Conservation (phyloP, 805 yeast species). For the Blastobotrys attinorum region DNA sequence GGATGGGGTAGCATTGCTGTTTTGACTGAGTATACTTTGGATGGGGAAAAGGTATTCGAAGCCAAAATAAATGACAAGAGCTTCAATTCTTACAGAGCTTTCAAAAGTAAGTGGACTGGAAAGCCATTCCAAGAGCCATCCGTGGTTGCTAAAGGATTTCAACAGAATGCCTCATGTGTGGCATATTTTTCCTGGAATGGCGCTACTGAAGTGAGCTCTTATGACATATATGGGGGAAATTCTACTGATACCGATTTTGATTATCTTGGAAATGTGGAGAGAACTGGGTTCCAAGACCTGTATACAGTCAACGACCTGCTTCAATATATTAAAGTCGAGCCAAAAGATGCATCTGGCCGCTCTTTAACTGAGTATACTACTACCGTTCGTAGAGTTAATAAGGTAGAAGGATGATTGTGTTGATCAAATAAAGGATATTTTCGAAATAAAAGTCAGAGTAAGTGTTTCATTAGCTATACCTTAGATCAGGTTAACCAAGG, state of each 20-base stretch:
- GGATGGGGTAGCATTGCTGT: conserved; percentile 7
- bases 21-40: conserved; percentile 1
- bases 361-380: neutral
- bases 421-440: no score
- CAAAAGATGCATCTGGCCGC: neutral
- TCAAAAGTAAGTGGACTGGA: conserved; percentile 2
- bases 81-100: conserved; percentile 5
- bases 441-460: no score
- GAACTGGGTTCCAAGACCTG: neutral
- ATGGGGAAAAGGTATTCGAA: conserved; percentile 3
- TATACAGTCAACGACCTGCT: neutral
- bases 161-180: neutral
- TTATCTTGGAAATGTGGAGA: neutral
- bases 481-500: no score
- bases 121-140: conserved; percentile 3
- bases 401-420: no score
- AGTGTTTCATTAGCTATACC: no score
- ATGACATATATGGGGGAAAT: conserved; percentile 3
- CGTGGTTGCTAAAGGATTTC: neutral
- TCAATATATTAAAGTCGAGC: neutral
- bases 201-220: conserved; percentile 3
- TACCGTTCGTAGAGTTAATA: no score
- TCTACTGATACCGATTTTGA: neutral
- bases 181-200: conserved; percentile 6
- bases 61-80: conserved; percentile 2